Evolutionary conservation across 2,329 filamentous ascomycete species (phyloP).

Genomic region (Ilyonectria destructans): DNA sequence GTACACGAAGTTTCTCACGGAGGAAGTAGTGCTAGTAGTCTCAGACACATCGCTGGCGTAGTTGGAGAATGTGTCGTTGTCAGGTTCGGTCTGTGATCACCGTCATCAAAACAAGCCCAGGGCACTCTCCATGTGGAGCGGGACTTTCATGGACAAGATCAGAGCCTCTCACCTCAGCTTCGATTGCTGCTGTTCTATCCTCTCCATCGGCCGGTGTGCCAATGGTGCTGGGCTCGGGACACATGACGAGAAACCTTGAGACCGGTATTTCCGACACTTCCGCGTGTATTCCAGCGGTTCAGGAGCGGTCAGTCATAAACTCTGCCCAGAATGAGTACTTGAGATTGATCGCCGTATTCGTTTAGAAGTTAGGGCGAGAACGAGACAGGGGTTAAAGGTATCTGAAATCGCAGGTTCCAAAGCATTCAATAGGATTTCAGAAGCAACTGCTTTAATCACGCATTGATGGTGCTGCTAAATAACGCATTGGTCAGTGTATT

Average conservation of each 20-base stretch:
- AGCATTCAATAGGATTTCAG: background rate
- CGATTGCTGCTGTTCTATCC: background rate
- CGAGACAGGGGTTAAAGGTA: background rate
- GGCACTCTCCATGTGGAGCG: background rate
- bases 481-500: background rate
- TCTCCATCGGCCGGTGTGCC: background rate
- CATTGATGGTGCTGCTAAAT: background rate
- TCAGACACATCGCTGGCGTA: constrained; percentile 42
- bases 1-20: constrained; percentile 55
- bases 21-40: constrained; percentile 48
- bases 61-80: constrained; percentile 37
- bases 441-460: background rate
- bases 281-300: background rate
- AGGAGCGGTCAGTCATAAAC: background rate
- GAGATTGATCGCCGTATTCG: background rate
- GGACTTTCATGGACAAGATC: background rate
- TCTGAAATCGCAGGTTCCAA: background rate
- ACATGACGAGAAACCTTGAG: background rate
- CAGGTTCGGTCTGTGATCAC: constrained; percentile 8
- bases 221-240: background rate
- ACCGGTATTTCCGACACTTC: background rate
- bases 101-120: background rate
- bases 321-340: background rate
- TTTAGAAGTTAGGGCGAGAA: background rate
- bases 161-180: constrained; percentile 10